Conservation (phyloP, 768 basidiomycete genomes). For the Tricholoma sp. region DNA sequence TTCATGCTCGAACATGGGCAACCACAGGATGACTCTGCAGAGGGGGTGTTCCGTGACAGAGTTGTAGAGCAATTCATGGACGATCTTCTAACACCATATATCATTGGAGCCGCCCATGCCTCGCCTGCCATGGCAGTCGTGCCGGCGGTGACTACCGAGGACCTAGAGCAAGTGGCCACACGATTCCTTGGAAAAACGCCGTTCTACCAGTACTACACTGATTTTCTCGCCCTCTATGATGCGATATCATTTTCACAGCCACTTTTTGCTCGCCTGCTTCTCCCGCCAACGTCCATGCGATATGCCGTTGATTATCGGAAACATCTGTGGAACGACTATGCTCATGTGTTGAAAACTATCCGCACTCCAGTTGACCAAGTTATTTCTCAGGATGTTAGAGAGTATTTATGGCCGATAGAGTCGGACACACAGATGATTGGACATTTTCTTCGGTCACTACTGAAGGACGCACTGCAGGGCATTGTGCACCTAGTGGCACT, state of each 20-base stretch:
- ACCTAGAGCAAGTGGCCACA: slow-evolving; percentile 50
- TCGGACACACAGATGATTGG: slow-evolving; percentile 53
- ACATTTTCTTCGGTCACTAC: slow-evolving; percentile 57
- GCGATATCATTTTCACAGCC: slow-evolving; percentile 83
- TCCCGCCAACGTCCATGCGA: slow-evolving; percentile 70
- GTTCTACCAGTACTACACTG: slow-evolving; percentile 93
- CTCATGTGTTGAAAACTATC: slow-evolving; percentile 59
- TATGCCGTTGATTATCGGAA: slow-evolving; percentile 83
- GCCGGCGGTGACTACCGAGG: slow-evolving; percentile 13
- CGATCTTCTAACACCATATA: slow-evolving; percentile 53
- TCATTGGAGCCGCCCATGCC: slow-evolving; percentile 25
- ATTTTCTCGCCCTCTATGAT: slow-evolving; percentile 87
- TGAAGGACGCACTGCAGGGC: slow-evolving; percentile 39
- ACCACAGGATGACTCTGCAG: slow-evolving; percentile 38
- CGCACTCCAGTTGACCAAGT: slow-evolving; percentile 46
- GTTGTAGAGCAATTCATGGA: slow-evolving; percentile 57
- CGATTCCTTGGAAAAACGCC: slow-evolving; percentile 69
- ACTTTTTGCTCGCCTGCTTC: slow-evolving; percentile 67
- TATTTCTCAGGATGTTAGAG: slow-evolving; percentile 46
- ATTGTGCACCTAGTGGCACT: slow-evolving; percentile 66
- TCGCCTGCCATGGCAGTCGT: slow-evolving; percentile 12
- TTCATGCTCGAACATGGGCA: slow-evolving; percentile 95
- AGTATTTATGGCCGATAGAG: slow-evolving; percentile 74
- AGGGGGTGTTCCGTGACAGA: slow-evolving; percentile 79
- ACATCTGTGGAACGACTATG: slow-evolving; percentile 78